Evolutionary conservation across 345 rosid genomes (phyloP).

Genomic region (Xanthoceras sorbifolium): DNA sequence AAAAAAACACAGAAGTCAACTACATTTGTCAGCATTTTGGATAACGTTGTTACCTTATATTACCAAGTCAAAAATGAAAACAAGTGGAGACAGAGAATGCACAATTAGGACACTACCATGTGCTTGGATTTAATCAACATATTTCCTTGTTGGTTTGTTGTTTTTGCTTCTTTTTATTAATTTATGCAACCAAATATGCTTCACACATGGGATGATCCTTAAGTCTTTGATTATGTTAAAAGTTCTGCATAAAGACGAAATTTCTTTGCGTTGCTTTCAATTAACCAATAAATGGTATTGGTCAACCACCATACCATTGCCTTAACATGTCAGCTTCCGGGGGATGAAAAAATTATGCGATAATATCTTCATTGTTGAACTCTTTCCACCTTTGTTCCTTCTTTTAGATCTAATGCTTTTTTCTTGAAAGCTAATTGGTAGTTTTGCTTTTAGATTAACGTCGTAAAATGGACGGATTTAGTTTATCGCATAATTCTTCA

Average conservation of each 20-base stretch:
- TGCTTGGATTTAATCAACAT: constrained; percentile 6
- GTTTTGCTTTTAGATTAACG: neutral
- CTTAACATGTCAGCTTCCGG: neutral
- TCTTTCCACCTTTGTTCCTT: neutral
- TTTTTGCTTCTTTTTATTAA: constrained; percentile 1
- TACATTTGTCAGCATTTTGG: neutral
- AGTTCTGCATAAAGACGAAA: neutral
- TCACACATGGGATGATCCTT: neutral
- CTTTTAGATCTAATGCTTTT: neutral
- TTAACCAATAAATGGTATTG: neutral
- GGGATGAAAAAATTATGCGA: too few relatives aligned
- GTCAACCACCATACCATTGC: neutral
- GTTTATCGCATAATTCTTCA: neutral
- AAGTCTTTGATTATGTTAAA: neutral
- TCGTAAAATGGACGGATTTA: neutral
- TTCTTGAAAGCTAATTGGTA: neutral
- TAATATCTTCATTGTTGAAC: neutral
- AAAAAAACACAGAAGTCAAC: neutral
- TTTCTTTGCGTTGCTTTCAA: neutral
- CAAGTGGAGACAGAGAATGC: constrained; percentile 1
- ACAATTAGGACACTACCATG: constrained; percentile 17
- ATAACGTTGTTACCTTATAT: constrained; percentile 11
- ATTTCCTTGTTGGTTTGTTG: neutral
- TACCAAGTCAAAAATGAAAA: neutral
- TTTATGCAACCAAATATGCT: neutral